Conservation (phyloP, 2,329 filamentous ascomycete species). For the Huntiella omanensis region DNA sequence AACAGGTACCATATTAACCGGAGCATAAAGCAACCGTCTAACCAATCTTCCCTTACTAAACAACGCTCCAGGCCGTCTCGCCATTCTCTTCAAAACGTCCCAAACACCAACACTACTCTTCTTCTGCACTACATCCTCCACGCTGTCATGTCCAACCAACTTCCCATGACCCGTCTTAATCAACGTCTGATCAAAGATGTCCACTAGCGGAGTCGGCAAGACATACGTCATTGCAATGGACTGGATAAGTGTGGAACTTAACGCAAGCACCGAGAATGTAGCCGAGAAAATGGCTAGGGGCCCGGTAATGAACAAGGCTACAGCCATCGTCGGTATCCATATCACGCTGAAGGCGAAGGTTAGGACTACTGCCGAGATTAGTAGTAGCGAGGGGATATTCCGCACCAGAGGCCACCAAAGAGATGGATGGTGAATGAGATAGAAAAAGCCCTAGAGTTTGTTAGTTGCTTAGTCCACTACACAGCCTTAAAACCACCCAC, state of each 20-base stretch:
- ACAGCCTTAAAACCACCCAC: constrained; percentile 16
- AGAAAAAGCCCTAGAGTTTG: constrained; percentile 33
- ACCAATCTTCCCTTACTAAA: constrained; percentile 46
- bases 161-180: constrained; percentile 30
- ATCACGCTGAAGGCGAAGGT: constrained; percentile 72
- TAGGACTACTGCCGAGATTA: constrained; percentile 54
- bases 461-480: not conserved
- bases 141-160: constrained; percentile 56
- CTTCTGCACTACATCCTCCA: constrained; percentile 40
- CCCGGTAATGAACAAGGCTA: constrained; percentile 71
- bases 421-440: constrained; percentile 34
- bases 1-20: constrained; percentile 82
- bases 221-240: constrained; percentile 49
- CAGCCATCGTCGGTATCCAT: constrained; percentile 66
- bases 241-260: constrained; percentile 40
- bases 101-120: constrained; percentile 27
- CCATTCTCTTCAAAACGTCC: constrained; percentile 33
- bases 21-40: constrained; percentile 67
- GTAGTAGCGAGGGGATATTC: constrained; percentile 40
- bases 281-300: constrained; percentile 61
- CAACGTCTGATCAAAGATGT: constrained; percentile 69
- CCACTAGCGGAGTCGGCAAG: constrained; percentile 63
- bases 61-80: constrained; percentile 37
- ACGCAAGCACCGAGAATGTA: constrained; percentile 45
- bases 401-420: constrained; percentile 41